Evolutionary conservation across 495 filamentous ascomycete species (phyloP), one percentile per base, ranked within the genome.

Genomic region (Astrothelium subdiscretum): DNA sequence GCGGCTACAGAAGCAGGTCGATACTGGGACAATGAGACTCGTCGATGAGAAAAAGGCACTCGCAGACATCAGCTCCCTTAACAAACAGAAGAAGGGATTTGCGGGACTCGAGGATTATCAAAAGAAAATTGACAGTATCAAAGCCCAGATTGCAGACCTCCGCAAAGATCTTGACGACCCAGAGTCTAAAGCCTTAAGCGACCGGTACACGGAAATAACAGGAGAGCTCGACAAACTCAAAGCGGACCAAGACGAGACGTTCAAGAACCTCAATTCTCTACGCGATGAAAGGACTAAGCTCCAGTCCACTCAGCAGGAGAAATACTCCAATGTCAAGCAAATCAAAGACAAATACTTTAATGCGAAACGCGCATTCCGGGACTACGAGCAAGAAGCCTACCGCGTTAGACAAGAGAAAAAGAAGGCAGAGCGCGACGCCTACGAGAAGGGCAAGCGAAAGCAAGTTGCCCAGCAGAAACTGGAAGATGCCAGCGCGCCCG

Each of bases 41-140:
- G 95, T 97, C 3, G 94, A 97, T 64, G 95, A 97, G 83, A 92
- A 89, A 81, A 97, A 95, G 81, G 88, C 91, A 4, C 79, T 97
- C 0, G 74, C 81, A 22, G 90, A 96, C 66, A 84, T 95, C 61
- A 87, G 86, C 54, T 88, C 75, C 72, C 77, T 97, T 65, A 85
- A 88, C 71, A 95, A 91, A 80, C 85, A 88, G 73, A 86, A 87
- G 74, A 97, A 96, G 84, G 85, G 82, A 73, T 96, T 97, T 68
- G 84, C 83, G 54, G 82, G 83, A 38, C 85, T 97, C 69, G 89
- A 92, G 22, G 85, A 88, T 40, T 76, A 80, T 24, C 88, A 97
- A 74, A 90, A 90, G 79, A 79, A 77, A 26, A 97, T 98, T 70
- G 86, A 92, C 70, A 83, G 87, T 38, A 72, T 92, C 61, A 95